phyloP scores from a whole-genome alignment of 2,329 filamentous ascomycete genomes.

The Macrophomina pseudophaseolina region DNA sequence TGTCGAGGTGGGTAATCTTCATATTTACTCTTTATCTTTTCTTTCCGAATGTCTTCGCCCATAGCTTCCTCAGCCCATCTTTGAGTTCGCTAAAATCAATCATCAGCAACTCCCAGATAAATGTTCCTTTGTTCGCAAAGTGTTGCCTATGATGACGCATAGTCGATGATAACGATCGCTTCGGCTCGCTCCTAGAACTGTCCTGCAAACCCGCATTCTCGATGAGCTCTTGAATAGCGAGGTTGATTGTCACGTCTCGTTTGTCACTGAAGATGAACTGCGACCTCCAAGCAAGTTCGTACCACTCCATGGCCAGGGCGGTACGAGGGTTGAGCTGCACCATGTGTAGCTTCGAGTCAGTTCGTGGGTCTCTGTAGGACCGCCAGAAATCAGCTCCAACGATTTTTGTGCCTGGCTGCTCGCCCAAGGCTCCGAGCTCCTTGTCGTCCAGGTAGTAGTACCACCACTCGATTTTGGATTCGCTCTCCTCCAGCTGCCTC shows the following conservation, averaged over 20 bases:
- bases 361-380: background rate
- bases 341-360: background rate
- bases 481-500: background rate
- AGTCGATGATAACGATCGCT: background rate
- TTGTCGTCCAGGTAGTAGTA: background rate
- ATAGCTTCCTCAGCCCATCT: background rate
- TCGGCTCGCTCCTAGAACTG: too few species aligned
- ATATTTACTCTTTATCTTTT: too few species aligned
- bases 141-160: background rate
- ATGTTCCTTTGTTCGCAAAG: too few species aligned
- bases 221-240: background rate
- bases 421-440: background rate
- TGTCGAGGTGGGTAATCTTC: too few species aligned
- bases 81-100: too few species aligned
- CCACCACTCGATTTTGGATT: background rate
- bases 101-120: too few species aligned
- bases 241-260: background rate
- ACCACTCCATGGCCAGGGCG: conserved; percentile 40
- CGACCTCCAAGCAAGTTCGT: conserved; percentile 31
- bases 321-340: conserved; percentile 16
- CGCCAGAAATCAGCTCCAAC: background rate
- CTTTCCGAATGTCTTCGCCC: background rate
- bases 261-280: background rate
- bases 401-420: background rate
- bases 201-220: background rate